Evolutionary conservation across 2,329 filamentous ascomycete genomes (phyloP), one percentile per base, ranked within the genome.

Genomic region (Microsporum canis): DNA sequence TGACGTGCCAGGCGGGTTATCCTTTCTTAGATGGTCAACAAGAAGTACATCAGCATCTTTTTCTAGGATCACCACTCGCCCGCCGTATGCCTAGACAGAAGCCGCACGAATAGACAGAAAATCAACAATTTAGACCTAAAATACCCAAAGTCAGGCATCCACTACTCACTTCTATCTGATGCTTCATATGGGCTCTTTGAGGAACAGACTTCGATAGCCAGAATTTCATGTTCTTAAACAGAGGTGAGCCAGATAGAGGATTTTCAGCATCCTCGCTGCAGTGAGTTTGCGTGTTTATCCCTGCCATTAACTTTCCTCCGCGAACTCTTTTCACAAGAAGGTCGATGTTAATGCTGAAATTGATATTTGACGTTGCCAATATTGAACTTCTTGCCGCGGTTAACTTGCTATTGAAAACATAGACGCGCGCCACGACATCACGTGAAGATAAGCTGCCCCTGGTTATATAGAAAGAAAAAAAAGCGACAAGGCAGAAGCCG

Each of bases 191-290:
- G 29, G 65, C 68, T 60, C 83, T 79, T 45, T 73, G 69, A 7
- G 83, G 83, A 29, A 83, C 72, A 60, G 77, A 78, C 61, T 78
- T 77, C 27, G 81, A 77, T 43, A 87, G 69, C 78, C 82, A 86
- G 71, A 87, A 85, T 53, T 75, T 80, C 61, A 76, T 75, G 51
- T 79, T 79, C 12, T 74, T 67, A 64, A 87, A 86, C 7, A 87
- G 69, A 2, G 23, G 3, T 5, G 12, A 17, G 14, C 31, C 12
- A 34, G 12, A 2, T 5, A 12, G 49, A 33, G 29, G 3, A 29
- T 39, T 23, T 17, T 29, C 55, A 17, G 34, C 17, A 8, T 33
- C 49, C 12, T 6, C 14, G 14, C 27, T 5, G 10, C 34, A 5
- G 12, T 8, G 31, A 12, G 6, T 1, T 6, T 7, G 34, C 5